A percentile compares a stretch with the other conserved stretches of the same genome.
Conservation (phyloP, 768 basidiomycete genomes). For the Paxillus ammoniavirescens region DNA sequence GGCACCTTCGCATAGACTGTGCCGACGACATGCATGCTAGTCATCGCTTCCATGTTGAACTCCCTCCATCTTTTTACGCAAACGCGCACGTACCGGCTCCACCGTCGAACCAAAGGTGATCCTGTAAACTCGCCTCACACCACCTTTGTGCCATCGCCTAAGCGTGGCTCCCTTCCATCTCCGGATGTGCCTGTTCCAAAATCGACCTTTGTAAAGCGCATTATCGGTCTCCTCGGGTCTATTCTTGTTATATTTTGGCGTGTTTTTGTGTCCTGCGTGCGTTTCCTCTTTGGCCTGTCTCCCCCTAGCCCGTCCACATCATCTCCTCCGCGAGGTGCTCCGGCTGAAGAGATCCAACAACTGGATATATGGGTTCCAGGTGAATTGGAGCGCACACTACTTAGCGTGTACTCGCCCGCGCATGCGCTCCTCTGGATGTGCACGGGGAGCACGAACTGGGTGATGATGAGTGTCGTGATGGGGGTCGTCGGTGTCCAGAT, state of each 20-base stretch:
- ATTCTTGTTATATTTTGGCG: constrained; percentile 46
- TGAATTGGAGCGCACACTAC: constrained; percentile 65
- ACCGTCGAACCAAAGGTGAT: constrained; percentile 48
- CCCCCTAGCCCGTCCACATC: constrained; percentile 39
- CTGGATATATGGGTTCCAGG: constrained; percentile 78
- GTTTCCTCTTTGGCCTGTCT: constrained; percentile 65
- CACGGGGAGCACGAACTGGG: constrained; percentile 72
- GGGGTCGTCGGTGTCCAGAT: constrained; percentile 64
- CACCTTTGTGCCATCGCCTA: constrained; percentile 55
- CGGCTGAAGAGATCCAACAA: constrained; percentile 62
- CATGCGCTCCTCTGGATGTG: constrained; percentile 75
- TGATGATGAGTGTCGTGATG: constrained; percentile 70
- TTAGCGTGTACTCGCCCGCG: constrained; percentile 76
- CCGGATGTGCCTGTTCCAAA: constrained; percentile 38
- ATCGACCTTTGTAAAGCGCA: constrained; percentile 45
- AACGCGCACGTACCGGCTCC: constrained; percentile 66
- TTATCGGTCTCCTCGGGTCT: constrained; percentile 28
- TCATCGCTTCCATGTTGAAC: constrained; percentile 56
- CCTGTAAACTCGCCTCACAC: constrained; percentile 71
- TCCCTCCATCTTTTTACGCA: constrained; percentile 68
- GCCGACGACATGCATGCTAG: constrained; percentile 55
- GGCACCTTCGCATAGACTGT: constrained; percentile 48
- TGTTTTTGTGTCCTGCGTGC: constrained; percentile 53
- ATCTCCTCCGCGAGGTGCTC: constrained; percentile 34
- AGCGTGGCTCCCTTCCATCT: constrained; percentile 12